phyloP scores from a whole-genome alignment of 805 yeast genomes.

The Nakazawaea sp. region DNA sequence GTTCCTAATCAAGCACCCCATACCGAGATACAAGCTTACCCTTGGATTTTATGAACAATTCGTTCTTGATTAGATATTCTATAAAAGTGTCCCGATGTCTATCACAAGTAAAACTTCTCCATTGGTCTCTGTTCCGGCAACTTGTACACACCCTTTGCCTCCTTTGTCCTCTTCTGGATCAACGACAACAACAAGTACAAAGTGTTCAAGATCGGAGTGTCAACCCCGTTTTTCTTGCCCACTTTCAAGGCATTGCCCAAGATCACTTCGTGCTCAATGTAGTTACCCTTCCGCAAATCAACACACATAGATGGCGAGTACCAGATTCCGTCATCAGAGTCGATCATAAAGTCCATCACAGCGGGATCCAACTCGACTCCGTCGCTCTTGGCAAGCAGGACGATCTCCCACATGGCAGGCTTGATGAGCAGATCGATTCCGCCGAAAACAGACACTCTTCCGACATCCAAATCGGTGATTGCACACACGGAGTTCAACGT shows the following conservation, averaged over 20 bases:
- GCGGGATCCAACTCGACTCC: conserved; percentile 31
- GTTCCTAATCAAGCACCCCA: no score
- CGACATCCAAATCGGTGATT: conserved; percentile 32
- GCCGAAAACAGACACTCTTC: conserved; percentile 25
- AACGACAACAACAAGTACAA: conserved; percentile 22
- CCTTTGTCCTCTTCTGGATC: conserved; percentile 26
- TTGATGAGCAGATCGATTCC: conserved; percentile 20
- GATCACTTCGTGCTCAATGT: conserved; percentile 35
- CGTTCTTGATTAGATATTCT: no score
- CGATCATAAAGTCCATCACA: conserved; percentile 28
- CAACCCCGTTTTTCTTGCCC: conserved; percentile 22
- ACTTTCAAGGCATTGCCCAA: conserved; percentile 32
- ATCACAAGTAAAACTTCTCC: conserved; percentile 9
- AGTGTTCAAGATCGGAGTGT: conserved; percentile 23
- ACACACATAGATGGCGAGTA: conserved; percentile 43
- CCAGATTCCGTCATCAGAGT: conserved; percentile 31
- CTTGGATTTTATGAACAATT: no score
- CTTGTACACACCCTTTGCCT: conserved; percentile 19
- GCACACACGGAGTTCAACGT: conserved; percentile 39
- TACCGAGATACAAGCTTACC: no score
- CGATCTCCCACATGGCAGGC: conserved; percentile 40
- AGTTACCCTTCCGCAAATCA: conserved; percentile 34
- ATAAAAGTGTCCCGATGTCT: no score
- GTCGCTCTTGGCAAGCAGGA: conserved; percentile 38
- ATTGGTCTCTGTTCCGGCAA: conserved; percentile 25